phyloP scores from a whole-genome alignment of 1,284 basidiomycete genomes.

The Fistulina hepatica region DNA sequence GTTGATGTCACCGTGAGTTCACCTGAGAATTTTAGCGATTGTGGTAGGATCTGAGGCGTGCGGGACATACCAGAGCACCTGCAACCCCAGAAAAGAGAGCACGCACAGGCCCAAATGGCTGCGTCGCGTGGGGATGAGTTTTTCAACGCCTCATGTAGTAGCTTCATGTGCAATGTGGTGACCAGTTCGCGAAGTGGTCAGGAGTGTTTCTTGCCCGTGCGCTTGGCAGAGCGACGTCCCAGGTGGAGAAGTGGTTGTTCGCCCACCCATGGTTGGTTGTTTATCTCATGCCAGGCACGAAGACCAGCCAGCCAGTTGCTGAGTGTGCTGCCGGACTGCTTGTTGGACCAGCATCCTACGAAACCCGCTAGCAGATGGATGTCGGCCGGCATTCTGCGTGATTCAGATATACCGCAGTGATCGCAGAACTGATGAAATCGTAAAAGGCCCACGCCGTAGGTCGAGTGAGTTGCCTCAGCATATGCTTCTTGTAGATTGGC shows the following conservation, averaged over 20 bases:
- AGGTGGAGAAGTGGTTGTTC: conserved; percentile 1
- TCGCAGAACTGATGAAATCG: conserved; percentile 28
- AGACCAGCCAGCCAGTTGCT: conserved; percentile 7
- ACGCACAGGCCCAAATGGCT: conserved; percentile 1
- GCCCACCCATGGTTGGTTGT: conserved; percentile 4
- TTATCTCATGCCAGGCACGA: not conserved
- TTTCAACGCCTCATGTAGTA: conserved; percentile 2
- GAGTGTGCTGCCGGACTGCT: not conserved
- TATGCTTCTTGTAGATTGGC: not conserved
- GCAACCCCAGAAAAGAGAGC: conserved; percentile 4
- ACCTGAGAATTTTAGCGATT: too few relatives aligned
- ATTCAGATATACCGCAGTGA: conserved; percentile 18
- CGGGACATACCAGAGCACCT: too few relatives aligned
- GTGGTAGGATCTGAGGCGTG: too few relatives aligned
- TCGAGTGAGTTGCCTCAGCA: conserved; percentile 4
- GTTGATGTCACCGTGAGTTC: conserved; percentile 1
- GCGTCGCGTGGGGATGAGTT: not conserved
- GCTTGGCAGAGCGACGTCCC: too few relatives aligned
- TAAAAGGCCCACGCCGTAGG: conserved; percentile 25
- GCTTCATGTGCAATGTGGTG: conserved; percentile 1
- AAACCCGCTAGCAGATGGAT: conserved; percentile 20
- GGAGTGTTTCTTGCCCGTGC: too few relatives aligned
- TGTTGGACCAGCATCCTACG: conserved; percentile 8
- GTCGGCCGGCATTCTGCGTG: conserved; percentile 24
- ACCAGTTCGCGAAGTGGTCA: conserved; percentile 5